Conservation (phyloP, 73 alveolate species). For the Paramecium octaurelia region DNA sequence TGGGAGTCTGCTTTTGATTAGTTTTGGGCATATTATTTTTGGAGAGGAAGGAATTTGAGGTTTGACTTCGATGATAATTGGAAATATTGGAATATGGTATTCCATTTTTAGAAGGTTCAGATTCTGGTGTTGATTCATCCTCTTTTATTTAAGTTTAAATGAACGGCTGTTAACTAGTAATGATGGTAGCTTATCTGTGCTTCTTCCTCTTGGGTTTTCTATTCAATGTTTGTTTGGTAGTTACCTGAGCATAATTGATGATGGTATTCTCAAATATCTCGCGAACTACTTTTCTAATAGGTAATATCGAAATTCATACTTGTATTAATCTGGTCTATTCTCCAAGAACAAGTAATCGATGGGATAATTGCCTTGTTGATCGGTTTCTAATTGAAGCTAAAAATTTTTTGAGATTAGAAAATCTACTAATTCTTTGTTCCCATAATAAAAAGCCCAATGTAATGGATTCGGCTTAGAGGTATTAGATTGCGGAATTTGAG, state of each 20-base stretch:
- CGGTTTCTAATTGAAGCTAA: background rate
- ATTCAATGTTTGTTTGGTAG: background rate
- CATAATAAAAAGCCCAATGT: conserved; percentile 47
- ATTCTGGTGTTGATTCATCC: background rate
- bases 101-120: conserved; percentile 24
- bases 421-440: conserved; percentile 5
- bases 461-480: conserved; percentile 16
- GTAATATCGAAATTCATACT: background rate
- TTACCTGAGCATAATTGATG: background rate
- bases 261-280: background rate
- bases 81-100: background rate
- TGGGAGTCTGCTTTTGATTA: background rate
- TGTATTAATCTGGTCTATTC: background rate
- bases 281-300: background rate
- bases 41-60: background rate
- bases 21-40: background rate
- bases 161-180: background rate
- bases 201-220: background rate
- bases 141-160: background rate
- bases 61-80: background rate
- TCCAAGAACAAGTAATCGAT: conserved; percentile 28
- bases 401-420: background rate
- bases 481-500: background rate
- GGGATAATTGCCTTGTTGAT: background rate
- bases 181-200: background rate